Percentiles rank a stretch among this genome's conserved stretches.
phyloP scores from a whole-genome alignment of 176 grass and related monocot species.

The Poa annua region DNA sequence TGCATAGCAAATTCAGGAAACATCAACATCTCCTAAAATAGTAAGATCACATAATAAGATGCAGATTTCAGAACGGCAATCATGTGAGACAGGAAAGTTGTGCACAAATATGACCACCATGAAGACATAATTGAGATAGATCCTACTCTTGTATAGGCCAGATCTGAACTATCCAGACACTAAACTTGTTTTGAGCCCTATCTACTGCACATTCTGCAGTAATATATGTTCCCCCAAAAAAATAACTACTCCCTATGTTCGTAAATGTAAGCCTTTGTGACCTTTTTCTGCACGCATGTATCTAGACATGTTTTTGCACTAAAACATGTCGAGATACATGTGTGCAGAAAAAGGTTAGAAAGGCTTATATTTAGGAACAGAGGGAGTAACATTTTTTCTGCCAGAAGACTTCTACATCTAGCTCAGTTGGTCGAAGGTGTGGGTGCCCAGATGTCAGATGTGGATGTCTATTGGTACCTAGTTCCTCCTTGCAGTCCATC shows the following conservation, averaged over 20 bases:
- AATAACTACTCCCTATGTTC: not conserved
- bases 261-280: no score
- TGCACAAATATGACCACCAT: slow-evolving; percentile 29
- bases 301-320: no score
- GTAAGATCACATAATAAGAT: slow-evolving; percentile 25
- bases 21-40: slow-evolving; percentile 29
- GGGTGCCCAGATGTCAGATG: not conserved
- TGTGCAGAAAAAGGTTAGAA: no score
- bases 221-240: not conserved
- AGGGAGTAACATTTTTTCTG: not conserved
- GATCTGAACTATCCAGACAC: slow-evolving; percentile 32
- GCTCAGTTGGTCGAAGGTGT: not conserved
- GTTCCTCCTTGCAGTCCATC: not conserved
- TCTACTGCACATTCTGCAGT: not conserved
- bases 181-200: slow-evolving; percentile 21
- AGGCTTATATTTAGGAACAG: no score
- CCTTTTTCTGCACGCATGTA: no score
- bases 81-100: slow-evolving; percentile 39
- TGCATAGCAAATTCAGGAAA: slow-evolving; percentile 41
- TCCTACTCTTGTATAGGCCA: slow-evolving; percentile 28
- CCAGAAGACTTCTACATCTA: not conserved
- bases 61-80: slow-evolving; percentile 45
- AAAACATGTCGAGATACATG: no score
- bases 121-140: slow-evolving; percentile 50
- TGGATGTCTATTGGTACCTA: not conserved